Base-by-base conservation (phyloP, 331 rosid species). In the Malus hybrid region DNA sequence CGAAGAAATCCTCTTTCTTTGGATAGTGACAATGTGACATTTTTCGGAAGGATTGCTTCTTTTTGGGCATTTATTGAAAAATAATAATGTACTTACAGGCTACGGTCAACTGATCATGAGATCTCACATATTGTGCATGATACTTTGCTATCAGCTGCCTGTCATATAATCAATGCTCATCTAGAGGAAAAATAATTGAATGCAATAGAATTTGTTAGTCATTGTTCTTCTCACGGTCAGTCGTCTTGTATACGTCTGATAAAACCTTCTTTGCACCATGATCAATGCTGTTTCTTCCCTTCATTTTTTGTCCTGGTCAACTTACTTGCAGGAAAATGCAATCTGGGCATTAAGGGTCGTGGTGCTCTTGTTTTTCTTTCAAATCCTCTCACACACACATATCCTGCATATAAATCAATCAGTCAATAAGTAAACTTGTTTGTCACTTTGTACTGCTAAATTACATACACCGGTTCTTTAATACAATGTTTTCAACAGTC, bases 361-460 rank as follows among this genome's bases (percentile, higher is more conserved):
- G 98, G 98, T 57, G 87, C 87, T 4, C 89, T 83, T 36, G 74
- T 62, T 82, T 77, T 69, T 75, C 78, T 86, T 80, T 93, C 95
- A 73, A 91, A 93, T 78, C 95, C 99, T 70, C 98, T 88, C 14
- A 94, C 95, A 78, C 98, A 94, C 76, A 94, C 89, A 79, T 86
- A 94, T 36, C 99, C 99, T 94, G 91, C 77, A 81, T 82, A 80
- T 72, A 7, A 72, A 73, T 68, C 55, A 57, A 78, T 63, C 72
- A 63, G 73, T 82, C 61, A 83, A 52, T 55, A 83, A 39, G 26
- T 39, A 19, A 32, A 34, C 70, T 34, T 33, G 46, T 39, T 39
- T 39, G 46, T 39, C 46, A 39, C 46, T 39, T 9, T 10, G 13
- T 39, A 39, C 46, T 2, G 13, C 46, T 39, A 10, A 39, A 39